These are phyloP conservation scores for Candida loeiensis DNA, from an alignment of 805 yeast genomes.

Conservation along the genomic window DNA sequence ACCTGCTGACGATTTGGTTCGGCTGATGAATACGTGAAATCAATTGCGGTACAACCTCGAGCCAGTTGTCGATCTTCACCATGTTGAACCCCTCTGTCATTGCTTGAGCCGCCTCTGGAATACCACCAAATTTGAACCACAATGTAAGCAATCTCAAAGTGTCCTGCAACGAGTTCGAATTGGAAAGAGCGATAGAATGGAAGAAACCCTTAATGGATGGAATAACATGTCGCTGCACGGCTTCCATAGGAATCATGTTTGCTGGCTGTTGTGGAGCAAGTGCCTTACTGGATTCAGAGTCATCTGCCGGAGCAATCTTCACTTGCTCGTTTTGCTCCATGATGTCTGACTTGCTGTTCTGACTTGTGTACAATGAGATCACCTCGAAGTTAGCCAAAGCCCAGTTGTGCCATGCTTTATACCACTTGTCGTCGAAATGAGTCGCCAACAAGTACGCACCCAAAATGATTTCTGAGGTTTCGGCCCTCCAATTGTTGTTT, in stretches of 20 bases:
- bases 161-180: conserved; percentile 86
- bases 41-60: conserved; percentile 91
- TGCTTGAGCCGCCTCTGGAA: conserved; percentile 85
- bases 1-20: conserved; percentile 73
- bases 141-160: conserved; percentile 83
- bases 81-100: conserved; percentile 86
- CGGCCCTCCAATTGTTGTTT: conserved; percentile 74
- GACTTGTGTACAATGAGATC: conserved; percentile 55
- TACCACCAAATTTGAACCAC: conserved; percentile 96
- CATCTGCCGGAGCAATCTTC: conserved; percentile 15
- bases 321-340: conserved; percentile 29
- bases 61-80: conserved; percentile 90
- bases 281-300: conserved; percentile 12
- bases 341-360: conserved; percentile 21
- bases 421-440: conserved; percentile 90
- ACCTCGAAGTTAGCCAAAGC: conserved; percentile 97
- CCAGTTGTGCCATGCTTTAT: conserved; percentile 99
- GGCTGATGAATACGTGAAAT: conserved; percentile 97
- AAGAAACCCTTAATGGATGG: conserved; percentile 97
- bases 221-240: conserved; percentile 81
- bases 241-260: conserved; percentile 42
- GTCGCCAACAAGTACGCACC: conserved; percentile 94
- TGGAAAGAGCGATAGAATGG: conserved; percentile 86
- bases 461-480: conserved; percentile 73
- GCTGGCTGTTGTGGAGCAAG: conserved; percentile 11